Conservation (phyloP, 2,329 filamentous ascomycete species). For the Botrytis cinerea region DNA sequence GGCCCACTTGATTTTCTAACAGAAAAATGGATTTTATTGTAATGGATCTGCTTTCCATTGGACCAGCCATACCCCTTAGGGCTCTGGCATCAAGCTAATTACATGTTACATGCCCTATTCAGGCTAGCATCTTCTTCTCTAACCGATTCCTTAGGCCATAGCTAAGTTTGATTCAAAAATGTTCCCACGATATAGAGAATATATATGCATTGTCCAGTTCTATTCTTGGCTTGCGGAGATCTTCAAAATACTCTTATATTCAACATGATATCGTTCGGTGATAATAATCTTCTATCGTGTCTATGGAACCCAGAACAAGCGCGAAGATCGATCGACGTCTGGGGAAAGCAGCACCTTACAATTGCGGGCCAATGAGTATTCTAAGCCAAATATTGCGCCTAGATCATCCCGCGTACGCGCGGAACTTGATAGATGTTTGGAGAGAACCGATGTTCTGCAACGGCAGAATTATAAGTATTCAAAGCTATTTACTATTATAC, state of each 20-base stretch:
- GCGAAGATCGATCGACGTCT: too few species aligned
- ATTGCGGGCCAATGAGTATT: not conserved
- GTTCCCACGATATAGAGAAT: not conserved
- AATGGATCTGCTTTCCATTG: too few species aligned
- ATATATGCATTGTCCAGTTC: not conserved
- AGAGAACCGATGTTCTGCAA: too few species aligned
- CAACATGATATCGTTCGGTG: not conserved
- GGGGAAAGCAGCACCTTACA: too few species aligned
- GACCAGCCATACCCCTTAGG: too few species aligned
- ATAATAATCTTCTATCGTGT: not conserved
- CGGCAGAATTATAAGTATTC: not conserved
- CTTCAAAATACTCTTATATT: not conserved
- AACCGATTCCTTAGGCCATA: not conserved
- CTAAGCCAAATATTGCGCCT: too few species aligned
- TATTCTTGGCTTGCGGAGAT: not conserved
- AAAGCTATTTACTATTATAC: not conserved
- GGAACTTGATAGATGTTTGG: too few species aligned
- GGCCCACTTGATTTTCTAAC: not conserved
- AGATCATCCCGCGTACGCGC: too few species aligned
- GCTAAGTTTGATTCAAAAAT: not conserved
- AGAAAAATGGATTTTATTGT: too few species aligned
- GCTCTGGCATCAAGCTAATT: too few species aligned
- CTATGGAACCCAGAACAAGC: not conserved
- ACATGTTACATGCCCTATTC: too few species aligned
- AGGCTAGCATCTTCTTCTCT: not conserved